Evolutionary conservation across 176 grass and related monocot genomes (phyloP).

Genomic region (Phragmites australis): DNA sequence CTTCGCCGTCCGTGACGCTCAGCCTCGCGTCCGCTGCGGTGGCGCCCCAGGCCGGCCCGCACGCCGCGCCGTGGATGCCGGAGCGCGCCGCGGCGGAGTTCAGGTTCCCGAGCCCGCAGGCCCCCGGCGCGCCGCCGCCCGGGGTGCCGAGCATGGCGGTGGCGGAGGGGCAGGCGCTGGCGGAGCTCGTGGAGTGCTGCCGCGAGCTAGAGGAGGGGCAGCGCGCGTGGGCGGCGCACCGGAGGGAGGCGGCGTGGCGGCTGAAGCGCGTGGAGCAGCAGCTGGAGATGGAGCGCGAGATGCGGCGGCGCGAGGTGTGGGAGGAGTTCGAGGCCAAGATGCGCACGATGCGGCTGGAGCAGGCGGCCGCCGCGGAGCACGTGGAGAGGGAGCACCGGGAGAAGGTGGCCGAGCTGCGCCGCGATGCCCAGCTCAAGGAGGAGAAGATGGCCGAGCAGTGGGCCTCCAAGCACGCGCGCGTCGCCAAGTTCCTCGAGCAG

Average conservation of each 20-base stretch:
- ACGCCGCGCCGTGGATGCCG: slow-evolving; percentile 13
- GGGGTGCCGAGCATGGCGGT: neutral
- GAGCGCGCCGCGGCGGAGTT: slow-evolving; percentile 26
- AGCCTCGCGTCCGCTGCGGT: slow-evolving; percentile 40
- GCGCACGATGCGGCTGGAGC: slow-evolving; percentile 64
- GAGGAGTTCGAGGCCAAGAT: slow-evolving; percentile 85
- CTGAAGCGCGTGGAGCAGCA: slow-evolving; percentile 90
- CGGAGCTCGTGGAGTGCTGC: slow-evolving; percentile 72
- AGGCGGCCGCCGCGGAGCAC: slow-evolving; percentile 64
- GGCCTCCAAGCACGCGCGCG: slow-evolving; percentile 78
- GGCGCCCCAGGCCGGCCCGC: neutral
- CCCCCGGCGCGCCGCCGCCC: neutral
- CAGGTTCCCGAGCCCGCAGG: slow-evolving; percentile 32
- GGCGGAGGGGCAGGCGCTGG: slow-evolving; percentile 41
- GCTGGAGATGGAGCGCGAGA: slow-evolving; percentile 73
- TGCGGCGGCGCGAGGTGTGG: slow-evolving; percentile 69
- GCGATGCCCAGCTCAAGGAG: slow-evolving; percentile 85
- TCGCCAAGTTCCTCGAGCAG: slow-evolving; percentile 81
- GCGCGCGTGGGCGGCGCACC: slow-evolving; percentile 76
- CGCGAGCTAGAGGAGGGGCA: slow-evolving; percentile 86
- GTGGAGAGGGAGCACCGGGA: slow-evolving; percentile 76
- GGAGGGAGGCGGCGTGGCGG: slow-evolving; percentile 85
- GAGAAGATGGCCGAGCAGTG: slow-evolving; percentile 95
- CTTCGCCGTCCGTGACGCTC: slow-evolving; percentile 59
- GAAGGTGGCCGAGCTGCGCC: slow-evolving; percentile 65